Base-by-base conservation (phyloP, 352 stramenopile genomes). In the Phytophthora cactorum region DNA sequence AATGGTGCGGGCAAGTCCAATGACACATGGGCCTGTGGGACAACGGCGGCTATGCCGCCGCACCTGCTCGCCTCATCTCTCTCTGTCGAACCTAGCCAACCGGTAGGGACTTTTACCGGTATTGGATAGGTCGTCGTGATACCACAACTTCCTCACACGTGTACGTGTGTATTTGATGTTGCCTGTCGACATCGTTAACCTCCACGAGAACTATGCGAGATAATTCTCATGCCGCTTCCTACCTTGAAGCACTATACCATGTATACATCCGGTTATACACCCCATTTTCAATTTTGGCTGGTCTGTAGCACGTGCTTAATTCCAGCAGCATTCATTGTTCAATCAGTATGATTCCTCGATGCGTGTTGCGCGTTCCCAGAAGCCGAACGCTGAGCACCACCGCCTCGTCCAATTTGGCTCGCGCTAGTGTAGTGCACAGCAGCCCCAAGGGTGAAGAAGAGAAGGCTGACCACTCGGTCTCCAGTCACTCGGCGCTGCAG, bases 401-500 rank as follows among this genome's bases (percentile, higher is more conserved):
- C 17, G 15, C 36, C 6, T 56, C 41, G 10, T 29, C 55, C 50
- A 67, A 62, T 11, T 61, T 41, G 15, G 14, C 36, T 15, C 38
- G 46, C 5, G 22, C 32, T 14, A 46, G 25, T 4, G 51, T 61
- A 29, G 38, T 58, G 11, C 51, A 60, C 45, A 68, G 52, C 46
- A 58, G 45, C 44, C 5, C 47, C 12, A 10, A 47, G 11, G 1
- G 12, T 0, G 9, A 56, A 17, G 22, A 39, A 11, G 29, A 55
- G 41, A 32, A 39, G n/a, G 10, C 31, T 5, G 17, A 63, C 5
- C 36, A 61, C 54, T 36, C 36, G 28, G 51, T 86, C 25, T 72
- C 68, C 3, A 60, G 56, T 8, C 52, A 46, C 53, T 84, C 74
- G 15, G 68, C 76, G 39, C 46, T 91, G 32, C 49, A 78, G 47